Base-by-base conservation (phyloP, 208 protist genomes). In the Acanthamoeba comandoni region DNA sequence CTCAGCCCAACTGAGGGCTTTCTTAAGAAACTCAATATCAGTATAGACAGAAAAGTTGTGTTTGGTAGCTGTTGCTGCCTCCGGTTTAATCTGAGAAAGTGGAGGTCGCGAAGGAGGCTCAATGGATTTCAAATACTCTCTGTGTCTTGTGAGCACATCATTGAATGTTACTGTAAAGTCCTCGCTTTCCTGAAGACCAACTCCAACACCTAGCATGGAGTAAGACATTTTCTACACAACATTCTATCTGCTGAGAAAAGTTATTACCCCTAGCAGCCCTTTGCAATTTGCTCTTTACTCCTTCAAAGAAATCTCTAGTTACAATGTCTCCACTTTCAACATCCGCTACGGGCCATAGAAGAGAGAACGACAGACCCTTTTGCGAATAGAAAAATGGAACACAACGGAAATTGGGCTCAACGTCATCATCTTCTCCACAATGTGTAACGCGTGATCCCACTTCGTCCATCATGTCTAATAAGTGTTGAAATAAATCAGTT, bases 391-490 rank as follows among this genome's bases (percentile, higher is more conserved):
- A 88, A 60, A 88, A 88, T n/a, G 80, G 80, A 53, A 88, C 31
- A 60, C 80, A 88, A 0, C 80, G 55, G 9, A 17, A 9, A 48
- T 88, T 88, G 58, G 80, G 58, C 11, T 49, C 9, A 31, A 39
- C 80, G 1, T 19, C 39, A 11, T 88, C 75, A 12, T 64, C 51
- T 11, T 62, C 75, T n/a, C n/a, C 73, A 26, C 80, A 88, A 9
- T 88, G 80, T 17, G 57, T 55, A 22, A 88, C n/a, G 1, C 80
- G 52, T 11, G 80, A 71, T 0, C 80, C 80, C n/a, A 88, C 80
- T 29, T 88, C 80, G 31, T 88, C 80, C 80, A 88, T 88, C 80
- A 88, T 88, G 58, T 88, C 53, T 88, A n/a, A 62, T n/a, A 19
- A 62, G 53, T 24, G 26, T 48, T 29, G 69, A 26, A 13, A 52